These are phyloP conservation scores for Phialocephala sp. DNA, from an alignment of 2,329 filamentous ascomycete species.

Conservation along the genomic window DNA sequence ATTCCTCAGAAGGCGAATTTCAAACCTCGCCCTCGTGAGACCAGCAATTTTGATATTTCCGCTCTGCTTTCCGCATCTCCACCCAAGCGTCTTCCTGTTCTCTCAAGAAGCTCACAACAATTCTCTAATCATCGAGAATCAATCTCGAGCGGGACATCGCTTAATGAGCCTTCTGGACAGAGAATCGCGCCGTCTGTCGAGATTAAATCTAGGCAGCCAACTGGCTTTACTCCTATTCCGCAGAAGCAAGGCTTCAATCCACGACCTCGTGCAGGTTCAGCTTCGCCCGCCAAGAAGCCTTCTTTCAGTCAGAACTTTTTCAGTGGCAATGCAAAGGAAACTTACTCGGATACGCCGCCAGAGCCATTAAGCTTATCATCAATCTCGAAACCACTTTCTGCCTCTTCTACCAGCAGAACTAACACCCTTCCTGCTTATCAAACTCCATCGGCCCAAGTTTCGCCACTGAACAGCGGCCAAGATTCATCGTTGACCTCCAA, in stretches of 20 bases:
- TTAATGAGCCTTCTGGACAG: background rate
- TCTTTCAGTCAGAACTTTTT: constrained; percentile 23
- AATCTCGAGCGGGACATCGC: constrained; percentile 12
- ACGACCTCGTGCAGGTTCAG: constrained; percentile 26
- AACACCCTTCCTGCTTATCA: constrained; percentile 28
- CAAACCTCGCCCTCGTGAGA: constrained; percentile 36
- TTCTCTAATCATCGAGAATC: constrained; percentile 13
- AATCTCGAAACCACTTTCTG: constrained; percentile 24
- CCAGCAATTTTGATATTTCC: constrained; percentile 35
- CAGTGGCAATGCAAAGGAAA: constrained; percentile 4
- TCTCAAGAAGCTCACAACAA: constrained; percentile 25
- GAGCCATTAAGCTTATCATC: constrained; percentile 21
- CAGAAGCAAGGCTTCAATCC: constrained; percentile 41
- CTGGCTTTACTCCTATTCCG: constrained; percentile 36
- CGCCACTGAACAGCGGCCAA: constrained; percentile 21
- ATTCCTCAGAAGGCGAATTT: constrained; percentile 44
- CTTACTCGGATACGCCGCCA: background rate
- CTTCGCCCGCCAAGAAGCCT: constrained; percentile 28
- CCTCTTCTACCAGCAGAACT: constrained; percentile 30
- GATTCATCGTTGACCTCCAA: constrained; percentile 16
- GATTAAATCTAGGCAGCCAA: background rate
- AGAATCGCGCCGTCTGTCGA: background rate
- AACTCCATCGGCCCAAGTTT: background rate
- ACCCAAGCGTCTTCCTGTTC: constrained; percentile 33
- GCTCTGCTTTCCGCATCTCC: constrained; percentile 39